These are phyloP conservation scores for Keithomyces neogunnii DNA, from an alignment of 2,329 filamentous ascomycete genomes.

Conservation along the genomic window DNA sequence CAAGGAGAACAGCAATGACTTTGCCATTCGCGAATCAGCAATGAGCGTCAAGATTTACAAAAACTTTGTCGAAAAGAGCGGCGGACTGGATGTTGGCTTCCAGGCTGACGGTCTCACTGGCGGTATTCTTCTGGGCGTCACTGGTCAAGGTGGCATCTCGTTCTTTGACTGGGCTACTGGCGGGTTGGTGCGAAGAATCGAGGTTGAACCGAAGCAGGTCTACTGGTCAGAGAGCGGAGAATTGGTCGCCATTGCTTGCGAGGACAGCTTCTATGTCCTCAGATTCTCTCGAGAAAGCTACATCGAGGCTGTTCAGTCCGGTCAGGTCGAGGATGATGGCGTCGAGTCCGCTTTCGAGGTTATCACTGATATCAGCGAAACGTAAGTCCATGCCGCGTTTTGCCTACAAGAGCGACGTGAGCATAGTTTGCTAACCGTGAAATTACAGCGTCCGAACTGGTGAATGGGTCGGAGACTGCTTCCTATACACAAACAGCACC, in stretches of 20 bases:
- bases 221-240: conserved; percentile 98
- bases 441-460: conserved; percentile 72
- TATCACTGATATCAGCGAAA: conserved; percentile 90
- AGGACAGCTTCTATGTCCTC: conserved; percentile 91
- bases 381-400: conserved; percentile 34
- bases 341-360: conserved; percentile 95
- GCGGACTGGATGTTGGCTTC: conserved; percentile 88
- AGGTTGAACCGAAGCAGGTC: conserved; percentile 65
- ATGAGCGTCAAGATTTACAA: conserved; percentile 96
- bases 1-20: conserved; percentile 97
- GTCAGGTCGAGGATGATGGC: conserved; percentile 78
- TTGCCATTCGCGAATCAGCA: conserved; percentile 88
- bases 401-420: conserved; percentile 15
- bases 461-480: conserved; percentile 97
- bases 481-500: conserved; percentile 96
- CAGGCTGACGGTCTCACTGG: conserved; percentile 86
- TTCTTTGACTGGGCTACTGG: conserved; percentile 96
- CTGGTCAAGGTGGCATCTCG: conserved; percentile 87
- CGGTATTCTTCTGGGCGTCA: conserved; percentile 85
- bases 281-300: conserved; percentile 88
- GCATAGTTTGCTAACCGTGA: not conserved
- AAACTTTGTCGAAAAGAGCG: conserved; percentile 89
- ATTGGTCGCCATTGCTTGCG: conserved; percentile 83
- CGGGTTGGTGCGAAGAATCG: conserved; percentile 82
- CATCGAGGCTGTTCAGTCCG: conserved; percentile 70